Evolutionary conservation across 768 basidiomycete genomes (phyloP).

Genomic region (Collybiopsis luxurians): DNA sequence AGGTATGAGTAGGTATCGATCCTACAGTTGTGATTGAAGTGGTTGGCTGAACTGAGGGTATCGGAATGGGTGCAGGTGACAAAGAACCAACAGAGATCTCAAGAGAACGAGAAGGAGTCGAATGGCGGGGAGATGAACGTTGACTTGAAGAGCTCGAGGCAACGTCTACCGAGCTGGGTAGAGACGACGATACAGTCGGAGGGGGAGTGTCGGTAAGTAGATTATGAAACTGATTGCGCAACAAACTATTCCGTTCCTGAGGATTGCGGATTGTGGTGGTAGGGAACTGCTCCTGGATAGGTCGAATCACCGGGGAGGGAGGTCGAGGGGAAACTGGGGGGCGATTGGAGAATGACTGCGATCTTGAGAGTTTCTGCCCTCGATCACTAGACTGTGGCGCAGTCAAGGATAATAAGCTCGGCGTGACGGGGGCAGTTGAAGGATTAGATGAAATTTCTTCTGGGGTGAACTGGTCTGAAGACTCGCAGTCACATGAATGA

Average conservation of each 20-base stretch:
- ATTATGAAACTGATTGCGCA: slow-evolving; percentile 42
- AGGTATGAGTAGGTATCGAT: slow-evolving; percentile 12
- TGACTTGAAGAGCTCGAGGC: neutral
- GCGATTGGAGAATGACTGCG: slow-evolving; percentile 22
- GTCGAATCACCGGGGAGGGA: slow-evolving; percentile 14
- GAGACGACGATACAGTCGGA: slow-evolving; percentile 38
- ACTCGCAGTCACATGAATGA: slow-evolving; percentile 15
- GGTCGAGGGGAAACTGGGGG: slow-evolving; percentile 11
- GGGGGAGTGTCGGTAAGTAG: slow-evolving; percentile 35
- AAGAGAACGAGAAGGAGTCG: slow-evolving; percentile 17
- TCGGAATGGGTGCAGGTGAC: slow-evolving; percentile 11
- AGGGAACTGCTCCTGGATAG: slow-evolving; percentile 17
- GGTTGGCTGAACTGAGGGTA: slow-evolving; percentile 13
- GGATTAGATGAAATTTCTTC: neutral
- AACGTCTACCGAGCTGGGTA: slow-evolving; percentile 26
- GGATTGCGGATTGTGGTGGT: slow-evolving; percentile 18
- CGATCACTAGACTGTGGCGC: slow-evolving; percentile 8
- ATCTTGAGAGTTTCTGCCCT: slow-evolving; percentile 12
- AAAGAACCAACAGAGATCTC: slow-evolving; percentile 21
- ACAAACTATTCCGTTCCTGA: slow-evolving; percentile 13
- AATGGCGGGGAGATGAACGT: slow-evolving; percentile 14
- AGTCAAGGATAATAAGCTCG: slow-evolving; percentile 16
- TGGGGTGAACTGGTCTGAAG: slow-evolving; percentile 11
- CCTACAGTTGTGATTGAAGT: slow-evolving; percentile 17
- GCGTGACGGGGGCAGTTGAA: slow-evolving; percentile 6